Evolutionary conservation across 805 yeast genomes (phyloP).

Genomic region (Ogataea glucozyma): DNA sequence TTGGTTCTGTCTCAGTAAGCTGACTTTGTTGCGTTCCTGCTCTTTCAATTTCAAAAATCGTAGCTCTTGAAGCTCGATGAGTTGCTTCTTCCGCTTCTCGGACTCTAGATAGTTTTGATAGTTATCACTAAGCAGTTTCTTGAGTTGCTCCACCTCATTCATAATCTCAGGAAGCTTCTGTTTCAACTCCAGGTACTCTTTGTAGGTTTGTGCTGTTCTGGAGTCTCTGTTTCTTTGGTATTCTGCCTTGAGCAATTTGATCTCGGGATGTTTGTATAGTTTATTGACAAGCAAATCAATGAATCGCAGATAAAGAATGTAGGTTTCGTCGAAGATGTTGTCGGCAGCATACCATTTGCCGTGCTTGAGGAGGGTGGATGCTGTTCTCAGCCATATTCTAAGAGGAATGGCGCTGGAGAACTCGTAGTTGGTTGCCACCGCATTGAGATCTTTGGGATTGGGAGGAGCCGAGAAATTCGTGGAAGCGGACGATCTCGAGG

Average conservation of each 20-base stretch:
- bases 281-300: slow-evolving; percentile 55
- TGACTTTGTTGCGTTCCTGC: slow-evolving; percentile 16
- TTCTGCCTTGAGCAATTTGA: slow-evolving; percentile 30
- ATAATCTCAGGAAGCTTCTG: slow-evolving; percentile 29
- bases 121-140: slow-evolving; percentile 27
- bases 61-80: slow-evolving; percentile 24
- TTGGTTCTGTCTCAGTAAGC: not conserved
- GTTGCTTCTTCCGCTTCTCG: slow-evolving; percentile 24
- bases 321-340: slow-evolving; percentile 50
- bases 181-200: slow-evolving; percentile 28
- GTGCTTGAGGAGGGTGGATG: slow-evolving; percentile 46
- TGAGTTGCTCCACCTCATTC: slow-evolving; percentile 34
- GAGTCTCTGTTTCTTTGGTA: slow-evolving; percentile 24
- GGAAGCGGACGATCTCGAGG: slow-evolving; percentile 15
- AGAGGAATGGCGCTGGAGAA: slow-evolving; percentile 53
- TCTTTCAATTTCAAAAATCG: slow-evolving; percentile 23
- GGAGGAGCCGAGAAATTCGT: slow-evolving; percentile 21
- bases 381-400: slow-evolving; percentile 56
- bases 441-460: slow-evolving; percentile 40
- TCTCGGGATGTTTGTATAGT: slow-evolving; percentile 47
- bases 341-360: slow-evolving; percentile 47
- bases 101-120: slow-evolving; percentile 26
- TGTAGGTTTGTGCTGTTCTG: slow-evolving; percentile 27
- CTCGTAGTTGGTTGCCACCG: slow-evolving; percentile 54
- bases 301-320: slow-evolving; percentile 56